Evolutionary conservation across 2,329 filamentous ascomycete species (phyloP).

Genomic region (Trichoderma endophyticum): DNA sequence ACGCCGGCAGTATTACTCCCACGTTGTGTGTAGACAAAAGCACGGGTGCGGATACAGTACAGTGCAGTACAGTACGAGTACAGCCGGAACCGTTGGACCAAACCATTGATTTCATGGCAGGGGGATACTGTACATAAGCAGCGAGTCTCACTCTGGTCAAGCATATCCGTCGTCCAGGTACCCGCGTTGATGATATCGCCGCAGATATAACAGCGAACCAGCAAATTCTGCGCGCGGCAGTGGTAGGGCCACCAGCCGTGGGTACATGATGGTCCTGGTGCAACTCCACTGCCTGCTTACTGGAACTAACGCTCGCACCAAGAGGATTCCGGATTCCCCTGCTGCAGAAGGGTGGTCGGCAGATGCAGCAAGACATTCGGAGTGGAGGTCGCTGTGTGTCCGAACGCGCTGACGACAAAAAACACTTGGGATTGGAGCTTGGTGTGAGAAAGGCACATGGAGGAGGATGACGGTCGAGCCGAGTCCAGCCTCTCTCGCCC

Average conservation of each 20-base stretch:
- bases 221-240: neutral
- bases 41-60: neutral
- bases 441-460: neutral
- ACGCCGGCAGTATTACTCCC: neutral
- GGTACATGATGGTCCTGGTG: neutral
- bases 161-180: neutral
- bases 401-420: slow-evolving; percentile 5
- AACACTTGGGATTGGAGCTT: neutral
- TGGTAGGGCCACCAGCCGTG: neutral
- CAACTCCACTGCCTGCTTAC: slow-evolving; percentile 12
- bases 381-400: slow-evolving; percentile 8
- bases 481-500: slow-evolving; percentile 18
- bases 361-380: slow-evolving; percentile 15
- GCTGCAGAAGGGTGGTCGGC: slow-evolving; percentile 9
- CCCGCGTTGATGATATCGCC: neutral
- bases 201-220: neutral
- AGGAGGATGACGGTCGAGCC: slow-evolving; percentile 9
- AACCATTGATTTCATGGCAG: neutral
- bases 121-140: neutral
- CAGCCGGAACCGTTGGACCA: neutral
- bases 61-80: neutral
- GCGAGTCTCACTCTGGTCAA: slow-evolving; percentile 2
- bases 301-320: neutral
- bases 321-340: slow-evolving; percentile 7
- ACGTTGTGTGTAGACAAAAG: neutral